phyloP scores from a whole-genome alignment of 176 grass and related monocot genomes.

The Themeda triandra region DNA sequence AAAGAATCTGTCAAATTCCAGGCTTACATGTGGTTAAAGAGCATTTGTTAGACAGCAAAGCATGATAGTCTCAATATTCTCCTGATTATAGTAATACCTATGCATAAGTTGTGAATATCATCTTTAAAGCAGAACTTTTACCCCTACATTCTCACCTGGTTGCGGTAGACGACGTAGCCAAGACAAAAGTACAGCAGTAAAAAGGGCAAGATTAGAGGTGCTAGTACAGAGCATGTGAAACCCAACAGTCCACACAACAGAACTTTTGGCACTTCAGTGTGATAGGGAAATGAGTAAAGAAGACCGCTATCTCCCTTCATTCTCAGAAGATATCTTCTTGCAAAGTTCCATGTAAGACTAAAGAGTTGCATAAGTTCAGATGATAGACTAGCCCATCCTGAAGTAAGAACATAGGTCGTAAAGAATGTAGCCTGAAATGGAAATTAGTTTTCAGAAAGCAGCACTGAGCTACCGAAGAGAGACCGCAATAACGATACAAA shows the following conservation, averaged over 20 bases:
- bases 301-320: slow-evolving; percentile 44
- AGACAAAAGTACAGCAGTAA: slow-evolving; percentile 88
- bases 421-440: slow-evolving; percentile 87
- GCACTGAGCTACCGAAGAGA: slow-evolving; percentile 1
- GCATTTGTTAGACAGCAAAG: not conserved
- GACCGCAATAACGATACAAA: slow-evolving; percentile 1
- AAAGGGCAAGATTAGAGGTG: slow-evolving; percentile 91
- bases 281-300: slow-evolving; percentile 76
- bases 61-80: not conserved
- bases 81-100: slow-evolving; percentile 5
- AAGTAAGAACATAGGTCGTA: slow-evolving; percentile 89
- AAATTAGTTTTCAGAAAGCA: slow-evolving; percentile 31
- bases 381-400: slow-evolving; percentile 92
- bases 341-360: slow-evolving; percentile 63
- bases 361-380: slow-evolving; percentile 93
- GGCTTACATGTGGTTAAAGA: not conserved
- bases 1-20: not conserved
- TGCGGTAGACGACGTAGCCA: slow-evolving; percentile 81
- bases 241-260: slow-evolving; percentile 82
- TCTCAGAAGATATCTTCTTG: slow-evolving; percentile 71
- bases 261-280: slow-evolving; percentile 87
- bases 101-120: not conserved
- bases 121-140: not conserved
- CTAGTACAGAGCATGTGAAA: slow-evolving; percentile 85
- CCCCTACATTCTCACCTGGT: slow-evolving; percentile 60